phyloP scores from a whole-genome alignment of 2,329 filamentous ascomycete genomes.

The Nannizzia gypsea region DNA sequence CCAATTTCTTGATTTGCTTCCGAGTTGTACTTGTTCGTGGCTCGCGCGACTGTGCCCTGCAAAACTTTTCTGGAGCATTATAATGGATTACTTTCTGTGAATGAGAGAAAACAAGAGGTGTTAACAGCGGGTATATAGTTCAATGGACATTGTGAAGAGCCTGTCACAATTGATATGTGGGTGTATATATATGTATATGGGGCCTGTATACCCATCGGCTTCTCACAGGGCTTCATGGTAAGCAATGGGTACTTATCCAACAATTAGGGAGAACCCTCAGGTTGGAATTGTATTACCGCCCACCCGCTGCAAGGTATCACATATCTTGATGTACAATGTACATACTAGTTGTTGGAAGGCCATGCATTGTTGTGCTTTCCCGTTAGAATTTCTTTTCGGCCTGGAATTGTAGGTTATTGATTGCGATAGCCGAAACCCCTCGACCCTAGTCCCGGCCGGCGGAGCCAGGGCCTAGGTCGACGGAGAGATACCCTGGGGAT shows the following conservation, averaged over 20 bases:
- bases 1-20: too few species aligned
- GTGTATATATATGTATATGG: neutral
- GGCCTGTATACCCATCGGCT: neutral
- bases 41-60: too few species aligned
- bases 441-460: neutral
- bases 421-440: neutral
- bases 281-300: neutral
- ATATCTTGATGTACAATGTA: neutral
- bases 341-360: neutral
- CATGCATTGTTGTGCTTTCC: neutral
- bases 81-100: too few species aligned
- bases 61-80: too few species aligned
- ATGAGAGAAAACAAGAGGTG: neutral
- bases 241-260: neutral
- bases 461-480: neutral
- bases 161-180: neutral
- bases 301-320: neutral
- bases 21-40: too few species aligned
- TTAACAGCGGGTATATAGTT: neutral
- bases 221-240: neutral
- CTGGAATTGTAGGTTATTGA: neutral
- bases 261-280: neutral
- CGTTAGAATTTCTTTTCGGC: neutral
- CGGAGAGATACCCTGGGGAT: slow-evolving; percentile 32
- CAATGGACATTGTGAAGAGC: neutral